Base-by-base conservation (phyloP, 176 grass and related monocot species). In the Eragrostis curvula region DNA sequence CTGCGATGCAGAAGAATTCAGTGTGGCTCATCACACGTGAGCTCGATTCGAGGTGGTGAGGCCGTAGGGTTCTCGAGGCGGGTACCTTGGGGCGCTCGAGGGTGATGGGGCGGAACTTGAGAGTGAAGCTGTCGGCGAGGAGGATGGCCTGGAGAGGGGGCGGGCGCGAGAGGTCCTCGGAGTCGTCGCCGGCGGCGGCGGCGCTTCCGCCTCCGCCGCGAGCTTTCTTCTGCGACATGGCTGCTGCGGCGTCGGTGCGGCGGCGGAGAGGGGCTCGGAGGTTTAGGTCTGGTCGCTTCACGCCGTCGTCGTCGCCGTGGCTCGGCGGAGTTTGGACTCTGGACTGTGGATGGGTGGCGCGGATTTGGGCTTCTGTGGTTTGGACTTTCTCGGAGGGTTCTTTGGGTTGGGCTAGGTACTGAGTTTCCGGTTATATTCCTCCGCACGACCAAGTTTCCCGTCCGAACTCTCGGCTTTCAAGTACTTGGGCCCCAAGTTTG, bases 31-130 rank as follows among this genome's bases (percentile, higher is more conserved):
- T 21, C 20, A 32, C 7, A 46, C 18, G 20, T 3, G 74, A 61
- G 36, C 9, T 7, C 14, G 23, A 25, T 0, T 77, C 39, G 23
- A 28, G 73, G n/a, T 23, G 24, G 12, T 6, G 5, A 18, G 1
- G 43, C 25, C 14, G 71, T 41, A 55, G 73, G 79, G 63, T 74
- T 82, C 40, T 13, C 5, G 0, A 12, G n/a, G 15, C 48, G 67
- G 56, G 12, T 79, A 93, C 97, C 97, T 96, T 99, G 57, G 97
- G 97, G 57, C 93, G 87, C 89, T 94, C 91, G 40, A 96, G 97
- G 17, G 94, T 97, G 87, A 94, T 97, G 72, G 91, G 94, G 18
- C 94, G 91, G 82, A 97, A 97, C 75, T 90, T 97, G 51, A 87
- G 75, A 75, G 89, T 85, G 74, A 97, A 97, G 84, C 91, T 97